phyloP scores from a whole-genome alignment of 345 rosid species.

The Aquilaria malaccensis region DNA sequence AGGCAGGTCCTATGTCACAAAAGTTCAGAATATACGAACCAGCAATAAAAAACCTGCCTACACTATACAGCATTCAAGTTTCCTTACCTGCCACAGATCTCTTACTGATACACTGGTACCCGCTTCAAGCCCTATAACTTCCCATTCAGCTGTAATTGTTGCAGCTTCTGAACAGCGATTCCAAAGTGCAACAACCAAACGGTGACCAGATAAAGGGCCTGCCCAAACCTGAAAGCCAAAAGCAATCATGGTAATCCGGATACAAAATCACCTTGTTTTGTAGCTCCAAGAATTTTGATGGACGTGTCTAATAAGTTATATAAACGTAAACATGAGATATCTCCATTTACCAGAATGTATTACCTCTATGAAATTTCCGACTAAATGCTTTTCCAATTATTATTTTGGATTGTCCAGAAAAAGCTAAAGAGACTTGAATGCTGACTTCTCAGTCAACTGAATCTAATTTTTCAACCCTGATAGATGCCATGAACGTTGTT shows the following conservation, averaged over 20 bases:
- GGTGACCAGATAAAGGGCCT: conserved; percentile 76
- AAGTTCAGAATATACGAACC: no score
- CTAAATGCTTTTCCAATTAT: no score
- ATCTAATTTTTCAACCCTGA: no score
- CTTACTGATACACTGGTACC: conserved; percentile 56
- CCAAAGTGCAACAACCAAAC: conserved; percentile 80
- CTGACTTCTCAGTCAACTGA: no score
- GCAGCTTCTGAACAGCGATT: conserved; percentile 68
- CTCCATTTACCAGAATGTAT: no score
- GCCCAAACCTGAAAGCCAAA: conserved; percentile 69
- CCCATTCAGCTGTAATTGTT: conserved; percentile 67
- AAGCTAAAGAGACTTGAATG: no score
- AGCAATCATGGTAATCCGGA: background rate
- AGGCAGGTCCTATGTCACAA: no score
- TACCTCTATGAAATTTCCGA: no score
- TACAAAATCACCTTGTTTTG: background rate
- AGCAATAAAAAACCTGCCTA: no score
- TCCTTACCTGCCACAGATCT: conserved; percentile 83
- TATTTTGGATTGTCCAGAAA: no score
- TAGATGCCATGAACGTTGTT: no score
- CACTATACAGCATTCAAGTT: background rate
- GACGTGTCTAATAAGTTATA: background rate
- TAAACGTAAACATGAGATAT: no score
- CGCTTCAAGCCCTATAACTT: conserved; percentile 66
- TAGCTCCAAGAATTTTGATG: background rate